Evolutionary conservation across 2,329 filamentous ascomycete species (phyloP), one percentile per base, ranked within the genome.

Genomic region (Colletotrichum somersetense): DNA sequence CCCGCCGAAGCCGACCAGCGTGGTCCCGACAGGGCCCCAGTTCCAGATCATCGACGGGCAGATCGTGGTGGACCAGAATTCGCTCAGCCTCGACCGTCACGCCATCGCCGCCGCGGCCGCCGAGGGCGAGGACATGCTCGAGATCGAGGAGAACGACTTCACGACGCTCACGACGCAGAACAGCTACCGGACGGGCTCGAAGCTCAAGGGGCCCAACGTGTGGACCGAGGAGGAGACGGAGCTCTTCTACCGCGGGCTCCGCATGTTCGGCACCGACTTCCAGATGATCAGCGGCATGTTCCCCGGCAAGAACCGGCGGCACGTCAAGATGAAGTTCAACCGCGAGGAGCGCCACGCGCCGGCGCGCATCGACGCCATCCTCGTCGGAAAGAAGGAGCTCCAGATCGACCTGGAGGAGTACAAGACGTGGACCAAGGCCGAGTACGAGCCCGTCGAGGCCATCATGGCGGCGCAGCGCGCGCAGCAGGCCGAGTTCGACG

Each of bases 201-300:
- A 93, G 78, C 82, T 90, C 78, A 83, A 88, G 80, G 89, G 90
- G 68, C 85, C 88, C 35, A 90, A 92, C 75, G 85, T 88, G 42
- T 97, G 94, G 94, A 89, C 86, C 62, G 86, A 89, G n/a, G 87
- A 89, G 16, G 89, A 91, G 72, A 96, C 92, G 4, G 91, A 93
- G 67, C 85, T 89, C 56, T 96, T 96, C 82, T 96, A 95, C 83
- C 88, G 91, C 38, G 91, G 90, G 1, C 85, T 97, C 2, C 83
- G 86, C 69, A 92, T 92, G 86, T 95, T 94, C 77, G 94, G 94
- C 67, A 96, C 93, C 1, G 93, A 96, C 79, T 97, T 96, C 78
- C 88, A 91, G 79, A 93, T 93, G 82, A 95, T 97, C 76, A 88
- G 89, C 71, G 89, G 89, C 76, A 90, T 95, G 87, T 95, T 97